phyloP scores from a whole-genome alignment of 352 stramenopile genomes.

The Pythium rishiriense region DNA sequence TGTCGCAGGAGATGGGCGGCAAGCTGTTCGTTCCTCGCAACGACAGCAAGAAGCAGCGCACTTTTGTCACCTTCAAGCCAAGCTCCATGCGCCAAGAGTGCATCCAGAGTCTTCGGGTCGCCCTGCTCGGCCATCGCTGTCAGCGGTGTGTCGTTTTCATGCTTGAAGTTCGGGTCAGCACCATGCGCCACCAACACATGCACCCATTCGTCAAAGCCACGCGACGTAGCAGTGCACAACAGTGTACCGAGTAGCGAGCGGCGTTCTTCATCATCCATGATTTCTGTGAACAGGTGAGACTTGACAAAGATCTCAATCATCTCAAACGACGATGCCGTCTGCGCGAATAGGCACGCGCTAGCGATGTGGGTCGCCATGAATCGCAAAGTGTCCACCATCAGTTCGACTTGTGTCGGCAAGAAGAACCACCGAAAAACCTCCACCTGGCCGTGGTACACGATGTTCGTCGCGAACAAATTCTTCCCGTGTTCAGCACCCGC shows the following conservation, averaged over 20 bases:
- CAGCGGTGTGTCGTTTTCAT: not conserved
- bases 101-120: not conserved
- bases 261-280: not conserved
- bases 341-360: not conserved
- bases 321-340: not conserved
- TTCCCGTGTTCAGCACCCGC: not conserved
- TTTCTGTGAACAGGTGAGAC: conserved; percentile 5
- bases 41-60: not conserved
- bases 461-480: not conserved
- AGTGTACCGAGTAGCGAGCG: not conserved
- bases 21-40: not conserved
- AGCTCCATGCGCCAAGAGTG: not conserved
- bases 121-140: not conserved
- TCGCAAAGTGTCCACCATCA: not conserved
- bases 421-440: conserved; percentile 16
- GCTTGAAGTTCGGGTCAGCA: conserved; percentile 13
- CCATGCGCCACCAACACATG: not conserved
- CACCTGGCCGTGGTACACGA: not conserved
- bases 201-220: not conserved
- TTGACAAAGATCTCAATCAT: conserved; percentile 18
- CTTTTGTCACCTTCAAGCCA: conserved; percentile 1
- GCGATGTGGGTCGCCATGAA: not conserved
- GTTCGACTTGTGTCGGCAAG: not conserved
- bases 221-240: not conserved
- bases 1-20: not conserved